phyloP scores from a whole-genome alignment of 2,329 filamentous ascomycete species.

The Spiromastix sp. region DNA sequence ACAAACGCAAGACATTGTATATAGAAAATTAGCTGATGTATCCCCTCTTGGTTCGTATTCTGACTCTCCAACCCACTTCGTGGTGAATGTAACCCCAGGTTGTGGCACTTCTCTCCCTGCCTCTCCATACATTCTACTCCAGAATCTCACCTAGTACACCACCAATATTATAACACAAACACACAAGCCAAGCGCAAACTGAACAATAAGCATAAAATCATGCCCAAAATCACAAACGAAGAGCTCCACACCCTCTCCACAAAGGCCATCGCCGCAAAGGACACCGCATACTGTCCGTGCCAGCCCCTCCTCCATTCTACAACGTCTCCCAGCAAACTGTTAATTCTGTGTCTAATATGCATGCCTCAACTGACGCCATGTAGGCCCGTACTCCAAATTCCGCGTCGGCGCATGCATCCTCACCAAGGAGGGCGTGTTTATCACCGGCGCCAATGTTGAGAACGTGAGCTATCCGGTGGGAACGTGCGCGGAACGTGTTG shows the following conservation, averaged over 20 bases:
- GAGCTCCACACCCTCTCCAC: conserved; percentile 57
- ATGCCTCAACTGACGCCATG: neutral
- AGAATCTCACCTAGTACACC: too few relatives aligned
- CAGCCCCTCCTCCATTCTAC: conserved; percentile 4
- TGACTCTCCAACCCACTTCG: too few relatives aligned
- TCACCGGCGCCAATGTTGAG: conserved; percentile 80
- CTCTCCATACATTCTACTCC: too few relatives aligned
- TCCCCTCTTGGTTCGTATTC: too few relatives aligned
- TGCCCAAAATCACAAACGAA: conserved; percentile 48
- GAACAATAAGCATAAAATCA: too few relatives aligned
- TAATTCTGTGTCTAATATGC: neutral
- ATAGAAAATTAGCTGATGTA: too few relatives aligned
- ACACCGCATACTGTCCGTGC: conserved; percentile 64
- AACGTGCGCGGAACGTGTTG: conserved; percentile 92
- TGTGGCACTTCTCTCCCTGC: too few relatives aligned
- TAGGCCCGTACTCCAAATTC: conserved; percentile 79
- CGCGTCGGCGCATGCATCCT: conserved; percentile 79
- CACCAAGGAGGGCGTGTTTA: conserved; percentile 43
- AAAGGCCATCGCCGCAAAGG: conserved; percentile 61
- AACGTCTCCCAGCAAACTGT: neutral
- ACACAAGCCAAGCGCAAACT: too few relatives aligned
- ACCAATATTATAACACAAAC: too few relatives aligned
- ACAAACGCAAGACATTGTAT: too few relatives aligned
- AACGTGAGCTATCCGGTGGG: conserved; percentile 89
- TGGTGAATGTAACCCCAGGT: too few relatives aligned